Conservation (phyloP, 805 yeast species). For the Starmerella scarabaei region DNA sequence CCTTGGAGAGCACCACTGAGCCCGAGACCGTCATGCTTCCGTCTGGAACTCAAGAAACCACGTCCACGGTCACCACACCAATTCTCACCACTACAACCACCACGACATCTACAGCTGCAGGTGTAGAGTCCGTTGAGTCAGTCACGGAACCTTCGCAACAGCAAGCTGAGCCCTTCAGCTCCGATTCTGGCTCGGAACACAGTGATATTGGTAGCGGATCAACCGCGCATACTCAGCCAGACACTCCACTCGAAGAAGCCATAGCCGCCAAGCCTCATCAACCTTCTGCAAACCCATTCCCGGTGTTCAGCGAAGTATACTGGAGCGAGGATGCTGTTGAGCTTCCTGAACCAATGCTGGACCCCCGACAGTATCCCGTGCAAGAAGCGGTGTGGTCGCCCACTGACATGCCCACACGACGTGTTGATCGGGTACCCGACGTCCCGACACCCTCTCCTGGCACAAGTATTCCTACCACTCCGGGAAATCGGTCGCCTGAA, state of each 20-base stretch:
- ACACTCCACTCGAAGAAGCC: too few species aligned
- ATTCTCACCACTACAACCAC: not conserved
- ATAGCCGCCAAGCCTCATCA: not conserved
- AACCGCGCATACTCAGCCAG: constrained; percentile 7
- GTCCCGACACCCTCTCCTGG: too few species aligned
- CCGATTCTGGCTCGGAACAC: not conserved
- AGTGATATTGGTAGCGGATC: constrained; percentile 3
- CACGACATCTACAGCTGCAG: not conserved
- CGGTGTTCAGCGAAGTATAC: constrained; percentile 20
- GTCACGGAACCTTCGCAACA: too few species aligned
- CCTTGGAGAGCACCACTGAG: too few species aligned
- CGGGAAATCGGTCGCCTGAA: too few species aligned
- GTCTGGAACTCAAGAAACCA: too few species aligned
- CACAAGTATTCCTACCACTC: too few species aligned
- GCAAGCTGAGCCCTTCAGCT: not conserved
- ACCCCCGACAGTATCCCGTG: not conserved
- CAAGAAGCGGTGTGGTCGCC: too few species aligned
- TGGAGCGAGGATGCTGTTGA: constrained; percentile 17
- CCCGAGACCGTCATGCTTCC: too few species aligned
- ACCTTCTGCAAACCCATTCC: not conserved
- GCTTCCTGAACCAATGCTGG: too few species aligned
- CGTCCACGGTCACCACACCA: not conserved
- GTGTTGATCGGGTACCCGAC: too few species aligned
- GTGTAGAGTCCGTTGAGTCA: not conserved
- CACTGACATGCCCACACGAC: too few species aligned